Base-by-base conservation (phyloP, 1,139 yeast genomes). In the Hansenula sp. region DNA sequence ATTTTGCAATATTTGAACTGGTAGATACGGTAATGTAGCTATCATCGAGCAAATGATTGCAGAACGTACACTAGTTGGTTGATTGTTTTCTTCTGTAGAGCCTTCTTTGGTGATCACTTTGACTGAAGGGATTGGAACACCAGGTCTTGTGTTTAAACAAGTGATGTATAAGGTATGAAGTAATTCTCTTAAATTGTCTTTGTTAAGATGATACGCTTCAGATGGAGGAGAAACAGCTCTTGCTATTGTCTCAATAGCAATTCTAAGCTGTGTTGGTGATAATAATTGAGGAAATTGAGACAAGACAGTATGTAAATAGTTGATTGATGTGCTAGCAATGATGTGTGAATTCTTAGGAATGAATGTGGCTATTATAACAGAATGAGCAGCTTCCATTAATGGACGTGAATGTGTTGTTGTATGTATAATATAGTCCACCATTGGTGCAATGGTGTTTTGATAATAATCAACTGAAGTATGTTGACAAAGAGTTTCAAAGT, bases 361-460 rank as follows among this genome's bases (percentile, higher is more conserved):
- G 46, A 69, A 71, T 48, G 69, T 73, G 37, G 73, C 66, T 29
- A 84, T 63, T 47, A 82, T 64, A 0, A 82, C 85, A 0, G 89
- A 79, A 55, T 85, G 94, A 1, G 82, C 70, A 0, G 83, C 77
- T 55, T 84, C 94, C 6, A 79, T 60, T 6, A 80, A 48, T 9
- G 71, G 71, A 35, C 62, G 40, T 36, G 40, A 29, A 26, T 32
- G 24, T 8, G 40, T 28, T 22, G 45, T 42, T 24, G 39, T 30
- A 12, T 39, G 19, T 24, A 53, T 48, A 28, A 51, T 45, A 6
- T 33, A 39, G 9, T 37, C 33, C 19, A 49, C 48, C 19, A 52
- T 44, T 7, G 55, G 57, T n/a, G 43, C 39, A 25, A 55, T 47
- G 5, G 42, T 39, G 16, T 58, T 50, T 17, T 41, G 50, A 32